Conservation (phyloP, 371 early-diverging fungal species). For the Lichtheimia hyalospora region DNA sequence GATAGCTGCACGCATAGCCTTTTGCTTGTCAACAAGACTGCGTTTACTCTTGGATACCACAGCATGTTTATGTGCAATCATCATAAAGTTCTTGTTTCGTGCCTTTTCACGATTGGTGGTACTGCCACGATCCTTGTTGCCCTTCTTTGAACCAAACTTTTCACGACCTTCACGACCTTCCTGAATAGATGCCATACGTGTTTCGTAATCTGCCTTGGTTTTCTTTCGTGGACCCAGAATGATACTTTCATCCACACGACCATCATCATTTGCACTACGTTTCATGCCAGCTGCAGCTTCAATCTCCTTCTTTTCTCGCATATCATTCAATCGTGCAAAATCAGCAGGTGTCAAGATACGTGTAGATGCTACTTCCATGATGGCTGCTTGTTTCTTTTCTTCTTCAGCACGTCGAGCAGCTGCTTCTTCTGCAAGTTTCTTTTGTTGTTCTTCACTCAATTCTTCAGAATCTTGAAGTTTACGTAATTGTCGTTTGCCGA, state of each 20-base stretch:
- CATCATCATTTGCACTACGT: slow-evolving; percentile 38
- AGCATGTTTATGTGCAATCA: slow-evolving; percentile 91
- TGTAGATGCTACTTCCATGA: slow-evolving; percentile 44
- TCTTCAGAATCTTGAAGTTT: slow-evolving; percentile 47
- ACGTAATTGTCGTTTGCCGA: slow-evolving; percentile 49
- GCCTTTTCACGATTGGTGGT: slow-evolving; percentile 91
- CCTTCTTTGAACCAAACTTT: slow-evolving; percentile 89
- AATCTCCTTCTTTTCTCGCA: slow-evolving; percentile 63
- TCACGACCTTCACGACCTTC: slow-evolving; percentile 89
- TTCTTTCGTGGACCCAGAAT: slow-evolving; percentile 87
- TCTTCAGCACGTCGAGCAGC: slow-evolving; percentile 40
- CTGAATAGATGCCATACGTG: slow-evolving; percentile 82
- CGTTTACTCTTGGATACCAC: slow-evolving; percentile 83
- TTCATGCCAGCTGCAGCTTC: slow-evolving; percentile 39
- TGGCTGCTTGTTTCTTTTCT: slow-evolving; percentile 37
- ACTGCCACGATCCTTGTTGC: slow-evolving; percentile 76
- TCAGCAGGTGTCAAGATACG: slow-evolving; percentile 92
- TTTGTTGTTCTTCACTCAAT: slow-evolving; percentile 51
- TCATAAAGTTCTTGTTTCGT: slow-evolving; percentile 91
- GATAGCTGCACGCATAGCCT: slow-evolving; percentile 65
- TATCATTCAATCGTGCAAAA: slow-evolving; percentile 80
- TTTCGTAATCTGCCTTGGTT: slow-evolving; percentile 89
- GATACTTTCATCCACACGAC: slow-evolving; percentile 64
- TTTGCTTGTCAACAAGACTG: slow-evolving; percentile 82
- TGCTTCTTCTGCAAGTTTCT: slow-evolving; percentile 34